Base-by-base conservation (phyloP, 1,284 basidiomycete genomes). In the Sutorius eximius region DNA sequence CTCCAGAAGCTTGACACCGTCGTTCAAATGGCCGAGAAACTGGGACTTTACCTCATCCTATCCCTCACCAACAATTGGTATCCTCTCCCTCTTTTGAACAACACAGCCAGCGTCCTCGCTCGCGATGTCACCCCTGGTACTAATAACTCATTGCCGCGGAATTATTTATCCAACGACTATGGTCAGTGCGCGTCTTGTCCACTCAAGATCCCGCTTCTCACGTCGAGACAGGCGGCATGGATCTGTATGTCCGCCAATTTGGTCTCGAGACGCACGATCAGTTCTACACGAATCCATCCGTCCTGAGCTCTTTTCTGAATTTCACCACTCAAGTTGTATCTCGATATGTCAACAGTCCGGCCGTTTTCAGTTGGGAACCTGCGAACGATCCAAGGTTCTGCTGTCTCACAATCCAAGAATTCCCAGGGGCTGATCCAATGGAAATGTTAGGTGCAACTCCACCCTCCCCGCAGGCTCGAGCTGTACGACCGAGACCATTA, bases 31-130 rank as follows among this genome's bases (percentile, higher is more conserved):
- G 87, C 87, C 2, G 75, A 81, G 58, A 77, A 83, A 55, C 77
- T 83, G 42, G 82, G 78, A 16, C 72, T 89, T 49, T 84, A 82
- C 56, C 53, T 89, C 36, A 73, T 85, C 27, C 63, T 87, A 15
- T 80, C 85, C 20, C 79, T 89, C 57, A 86, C 86, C 20, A 89
- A 89, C 62, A 89, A 89, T 59, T 89, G 86, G 86, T 78, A 78
- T 59, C 82, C 80, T 0, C 60, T 53, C 12, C 63, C 59, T 48
- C 58, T 51, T 37, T 56, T 41, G 50, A 65, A 54, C 52, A 59
- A 4, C 45, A 61, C 62, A 29, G 47, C 50, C 49, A 53, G 56
- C 37, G 53, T 60, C 54, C 38, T 56, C 53, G 49, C 52, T 51
- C 59, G 75, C 37, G 76, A 77, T 61, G 65, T 73, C 6, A 72